A percentile compares a stretch with the other conserved stretches of the same genome.
These are phyloP conservation scores for Sporothrix luriei DNA, from an alignment of 2,329 filamentous ascomycete species.

Conservation along the genomic window DNA sequence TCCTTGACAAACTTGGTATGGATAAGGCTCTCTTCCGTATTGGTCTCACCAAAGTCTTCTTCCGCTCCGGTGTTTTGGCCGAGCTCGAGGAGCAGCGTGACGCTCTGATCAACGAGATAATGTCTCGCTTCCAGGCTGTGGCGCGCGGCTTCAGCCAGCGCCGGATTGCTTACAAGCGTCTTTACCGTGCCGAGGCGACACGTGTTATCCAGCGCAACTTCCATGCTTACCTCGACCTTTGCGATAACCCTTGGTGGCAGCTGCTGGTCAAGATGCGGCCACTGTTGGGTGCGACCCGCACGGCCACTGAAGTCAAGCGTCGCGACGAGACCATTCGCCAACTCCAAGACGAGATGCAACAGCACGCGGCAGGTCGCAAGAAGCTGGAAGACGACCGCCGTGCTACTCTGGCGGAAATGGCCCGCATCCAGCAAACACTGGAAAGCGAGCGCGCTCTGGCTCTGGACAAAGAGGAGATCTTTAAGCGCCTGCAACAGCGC, in stretches of 20 bases:
- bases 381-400: constrained; percentile 89
- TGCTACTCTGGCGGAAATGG: constrained; percentile 81
- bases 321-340: constrained; percentile 90
- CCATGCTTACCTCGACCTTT: constrained; percentile 84
- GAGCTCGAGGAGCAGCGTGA: constrained; percentile 97
- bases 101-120: constrained; percentile 87
- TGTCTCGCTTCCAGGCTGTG: constrained; percentile 88
- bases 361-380: constrained; percentile 73
- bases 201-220: constrained; percentile 95
- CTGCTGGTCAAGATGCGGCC: constrained; percentile 94
- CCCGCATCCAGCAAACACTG: constrained; percentile 87
- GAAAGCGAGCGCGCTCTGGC: constrained; percentile 96
- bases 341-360: constrained; percentile 79
- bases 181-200: constrained; percentile 93
- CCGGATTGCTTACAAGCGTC: constrained; percentile 83
- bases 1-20: constrained; percentile 84
- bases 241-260: constrained; percentile 96
- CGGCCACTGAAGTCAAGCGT: constrained; percentile 90
- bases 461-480: constrained; percentile 98
- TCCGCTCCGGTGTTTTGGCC: constrained; percentile 91
- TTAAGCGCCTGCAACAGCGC: constrained; percentile 90
- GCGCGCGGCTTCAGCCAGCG: constrained; percentile 88
- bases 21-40: constrained; percentile 88
- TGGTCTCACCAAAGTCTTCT: constrained; percentile 96
- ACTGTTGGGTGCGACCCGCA: constrained; percentile 85